phyloP scores from a whole-genome alignment of 306 rosid genomes.

The Dryas alaskensis region DNA sequence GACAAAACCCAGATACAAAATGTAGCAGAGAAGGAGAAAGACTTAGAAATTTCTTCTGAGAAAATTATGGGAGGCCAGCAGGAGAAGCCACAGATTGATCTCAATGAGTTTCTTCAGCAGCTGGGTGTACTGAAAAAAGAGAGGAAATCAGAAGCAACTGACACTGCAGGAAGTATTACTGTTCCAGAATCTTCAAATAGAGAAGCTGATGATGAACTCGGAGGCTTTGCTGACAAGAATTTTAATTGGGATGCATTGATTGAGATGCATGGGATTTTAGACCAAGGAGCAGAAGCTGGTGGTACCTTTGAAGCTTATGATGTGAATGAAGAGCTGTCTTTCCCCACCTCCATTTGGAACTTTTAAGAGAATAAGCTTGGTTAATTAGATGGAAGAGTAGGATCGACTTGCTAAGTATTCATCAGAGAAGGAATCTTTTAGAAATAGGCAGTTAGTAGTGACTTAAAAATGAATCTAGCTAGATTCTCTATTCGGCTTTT shows the following conservation, averaged over 20 bases:
- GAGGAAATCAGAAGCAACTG: constrained; percentile 37
- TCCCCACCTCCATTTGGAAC: constrained; percentile 74
- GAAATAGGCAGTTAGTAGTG: constrained; percentile 5
- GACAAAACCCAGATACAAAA: constrained; percentile 27
- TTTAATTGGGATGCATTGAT: constrained; percentile 76
- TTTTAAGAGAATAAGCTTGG: constrained; percentile 39
- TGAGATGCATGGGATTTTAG: constrained; percentile 60
- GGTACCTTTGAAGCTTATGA: constrained; percentile 49
- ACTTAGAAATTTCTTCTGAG: constrained; percentile 28
- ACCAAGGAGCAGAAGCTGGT: constrained; percentile 47
- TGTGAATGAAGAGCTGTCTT: constrained; percentile 49
- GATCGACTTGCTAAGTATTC: neutral
- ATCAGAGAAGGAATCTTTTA: constrained; percentile 20
- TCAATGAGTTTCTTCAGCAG: constrained; percentile 95
- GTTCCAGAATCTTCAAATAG: constrained; percentile 42
- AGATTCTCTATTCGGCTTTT: no score
- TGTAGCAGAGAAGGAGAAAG: constrained; percentile 28
- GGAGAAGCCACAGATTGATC: constrained; percentile 96
- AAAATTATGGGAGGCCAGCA: constrained; percentile 33
- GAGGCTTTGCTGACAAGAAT: constrained; percentile 49
- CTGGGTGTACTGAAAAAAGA: constrained; percentile 70
- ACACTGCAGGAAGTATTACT: constrained; percentile 34
- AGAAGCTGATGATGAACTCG: constrained; percentile 42
- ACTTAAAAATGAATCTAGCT: constrained; percentile 2
- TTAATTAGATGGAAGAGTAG: constrained; percentile 9